Base-by-base conservation (phyloP, 2,329 filamentous ascomycete genomes). In the Botrytis byssoidea region DNA sequence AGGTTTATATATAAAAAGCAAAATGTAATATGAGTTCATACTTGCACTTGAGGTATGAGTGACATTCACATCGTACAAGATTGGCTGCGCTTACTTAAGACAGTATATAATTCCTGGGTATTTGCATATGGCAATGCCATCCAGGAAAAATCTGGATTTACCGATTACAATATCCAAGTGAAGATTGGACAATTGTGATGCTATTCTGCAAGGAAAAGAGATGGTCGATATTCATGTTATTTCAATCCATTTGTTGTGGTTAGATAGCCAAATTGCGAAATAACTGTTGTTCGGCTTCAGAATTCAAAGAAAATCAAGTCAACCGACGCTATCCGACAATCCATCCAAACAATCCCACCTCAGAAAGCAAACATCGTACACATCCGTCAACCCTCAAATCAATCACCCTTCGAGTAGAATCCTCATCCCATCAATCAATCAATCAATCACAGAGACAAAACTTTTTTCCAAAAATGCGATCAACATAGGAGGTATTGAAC, bases 401-500 rank as follows among this genome's bases (percentile, higher is more conserved):
- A 60, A 35, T 44, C 42, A 44, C 16, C 18, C 18, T 20, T 20
- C 42, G 16, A 20, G 42, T 3, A 6, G 40, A 37, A 40, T 25
- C 7, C 14, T n/a, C 59, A 0, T 3, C 7, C 3, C 18, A 7
- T 25, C 3, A 44, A 60, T 20, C 7, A 35, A 7, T 25, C 3
- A 44, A 60, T 20, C 7, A 35, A 70, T 37, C 0, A 37, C 0
- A 5, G 22, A 70, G 42, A 3, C 4, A 3, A 37, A 65, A 73
- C 63, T 35, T n/a, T n/a, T n/a, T n/a, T 35, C 5, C 35, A 35
- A 35, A 35, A 7, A 7, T 7, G 5, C 35, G 35, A 35, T 7
- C 35, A 35, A 35, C 5, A 0, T 22, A 44, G 66, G 74, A 73
- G 76, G 75, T 76, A 71, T 75, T 78, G 77, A 79, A 77, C 76